Conservation (phyloP, 257 asterid species). For the Sherardia arvensis region DNA sequence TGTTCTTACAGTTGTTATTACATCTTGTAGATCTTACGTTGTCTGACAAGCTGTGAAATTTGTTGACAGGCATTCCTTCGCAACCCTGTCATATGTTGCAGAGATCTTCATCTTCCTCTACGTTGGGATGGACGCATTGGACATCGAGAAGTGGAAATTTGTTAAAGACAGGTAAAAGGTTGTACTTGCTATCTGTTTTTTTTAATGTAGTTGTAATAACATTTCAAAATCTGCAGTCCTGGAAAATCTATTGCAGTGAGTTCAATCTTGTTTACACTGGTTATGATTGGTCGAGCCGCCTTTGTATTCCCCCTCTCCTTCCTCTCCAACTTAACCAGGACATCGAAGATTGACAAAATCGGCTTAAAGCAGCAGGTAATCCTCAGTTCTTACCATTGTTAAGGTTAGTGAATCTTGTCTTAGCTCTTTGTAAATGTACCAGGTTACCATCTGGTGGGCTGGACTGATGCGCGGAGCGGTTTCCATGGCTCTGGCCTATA, state of each 20-base stretch:
- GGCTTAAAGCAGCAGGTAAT: slow-evolving; percentile 49
- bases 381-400: not conserved
- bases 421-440: slow-evolving; percentile 8
- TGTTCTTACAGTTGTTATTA: not conserved
- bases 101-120: slow-evolving; percentile 70
- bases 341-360: slow-evolving; percentile 28
- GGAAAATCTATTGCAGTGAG: slow-evolving; percentile 54
- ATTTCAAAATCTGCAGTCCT: slow-evolving; percentile 47
- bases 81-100: slow-evolving; percentile 57
- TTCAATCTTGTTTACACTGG: slow-evolving; percentile 42
- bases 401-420: not conserved
- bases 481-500: slow-evolving; percentile 75
- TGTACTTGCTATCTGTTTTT: too few relatives aligned
- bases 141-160: slow-evolving; percentile 62
- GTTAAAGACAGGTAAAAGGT: slow-evolving; percentile 34
- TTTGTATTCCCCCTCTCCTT: slow-evolving; percentile 55
- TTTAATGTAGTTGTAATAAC: not conserved
- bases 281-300: slow-evolving; percentile 64
- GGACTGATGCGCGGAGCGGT: slow-evolving; percentile 88
- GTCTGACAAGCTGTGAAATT: not conserved
- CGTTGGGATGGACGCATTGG: slow-evolving; percentile 91
- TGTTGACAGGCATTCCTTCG: slow-evolving; percentile 54
- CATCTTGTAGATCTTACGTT: not conserved
- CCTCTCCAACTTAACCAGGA: slow-evolving; percentile 32
- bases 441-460: slow-evolving; percentile 77